Conservation (phyloP, 768 basidiomycete species). For the Tricholomella constricta region DNA sequence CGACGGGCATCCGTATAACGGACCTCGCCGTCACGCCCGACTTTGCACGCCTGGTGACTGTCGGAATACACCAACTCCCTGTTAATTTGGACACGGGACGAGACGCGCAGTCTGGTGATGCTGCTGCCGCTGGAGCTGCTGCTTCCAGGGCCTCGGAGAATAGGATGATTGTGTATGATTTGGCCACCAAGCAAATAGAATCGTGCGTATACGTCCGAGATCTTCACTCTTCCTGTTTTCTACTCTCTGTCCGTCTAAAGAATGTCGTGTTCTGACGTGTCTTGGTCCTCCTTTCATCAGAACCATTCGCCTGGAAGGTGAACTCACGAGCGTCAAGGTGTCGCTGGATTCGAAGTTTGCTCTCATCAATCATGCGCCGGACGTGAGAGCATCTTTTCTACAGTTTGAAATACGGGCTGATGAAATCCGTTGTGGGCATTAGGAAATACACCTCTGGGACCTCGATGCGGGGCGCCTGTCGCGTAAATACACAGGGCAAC, state of each 20-base stretch:
- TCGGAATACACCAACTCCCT: conserved; percentile 53
- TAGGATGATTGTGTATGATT: conserved; percentile 76
- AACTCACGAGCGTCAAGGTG: conserved; percentile 86
- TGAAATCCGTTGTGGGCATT: conserved; percentile 7
- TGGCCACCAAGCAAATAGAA: conserved; percentile 66
- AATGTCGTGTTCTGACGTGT: conserved; percentile 4
- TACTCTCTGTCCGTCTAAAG: not conserved
- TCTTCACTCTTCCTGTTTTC: not conserved
- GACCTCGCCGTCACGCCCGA: conserved; percentile 90
- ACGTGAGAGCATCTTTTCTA: conserved; percentile 52
- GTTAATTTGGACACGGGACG: conserved; percentile 15
- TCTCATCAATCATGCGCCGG: conserved; percentile 83
- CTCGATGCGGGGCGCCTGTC: conserved; percentile 67
- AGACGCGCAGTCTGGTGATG: conserved; percentile 14
- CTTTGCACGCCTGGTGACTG: conserved; percentile 78
- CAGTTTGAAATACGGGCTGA: conserved; percentile 10
- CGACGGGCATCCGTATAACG: conserved; percentile 75
- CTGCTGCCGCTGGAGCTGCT: conserved; percentile 27
- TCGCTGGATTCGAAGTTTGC: conserved; percentile 86
- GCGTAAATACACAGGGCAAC: conserved; percentile 85
- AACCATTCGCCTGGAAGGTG: conserved; percentile 68
- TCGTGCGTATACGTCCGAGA: conserved; percentile 48
- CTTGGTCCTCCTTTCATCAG: conserved; percentile 35
- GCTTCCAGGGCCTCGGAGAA: conserved; percentile 46
- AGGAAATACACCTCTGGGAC: conserved; percentile 94